Evolutionary conservation across 1,284 basidiomycete species (phyloP).

Genomic region (Leccinum pachyderme): DNA sequence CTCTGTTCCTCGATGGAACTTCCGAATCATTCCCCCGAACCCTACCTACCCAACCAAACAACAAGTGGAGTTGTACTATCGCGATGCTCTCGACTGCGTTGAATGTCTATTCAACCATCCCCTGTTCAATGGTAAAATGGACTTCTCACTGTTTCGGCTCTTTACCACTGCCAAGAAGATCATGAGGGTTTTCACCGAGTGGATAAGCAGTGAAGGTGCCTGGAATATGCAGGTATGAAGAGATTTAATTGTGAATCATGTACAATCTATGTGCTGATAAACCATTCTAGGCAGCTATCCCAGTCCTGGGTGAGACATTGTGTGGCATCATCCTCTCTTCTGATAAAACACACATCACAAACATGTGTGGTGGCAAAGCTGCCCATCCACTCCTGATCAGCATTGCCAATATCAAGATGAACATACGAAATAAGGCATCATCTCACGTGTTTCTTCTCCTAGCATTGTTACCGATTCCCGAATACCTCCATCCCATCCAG

Average conservation of each 20-base stretch:
- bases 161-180: background rate
- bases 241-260: background rate
- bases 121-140: no score
- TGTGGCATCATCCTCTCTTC: no score
- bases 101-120: no score
- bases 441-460: slow-evolving; percentile 29
- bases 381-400: slow-evolving; percentile 36
- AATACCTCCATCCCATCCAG: slow-evolving; percentile 17
- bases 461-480: slow-evolving; percentile 33
- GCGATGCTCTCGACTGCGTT: no score
- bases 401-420: slow-evolving; percentile 34
- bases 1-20: background rate
- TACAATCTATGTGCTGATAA: background rate
- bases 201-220: background rate
- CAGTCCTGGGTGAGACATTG: background rate
- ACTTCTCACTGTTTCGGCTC: background rate
- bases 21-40: background rate
- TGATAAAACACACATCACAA: no score
- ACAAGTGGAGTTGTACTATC: no score
- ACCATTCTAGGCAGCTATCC: background rate
- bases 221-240: background rate
- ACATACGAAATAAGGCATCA: slow-evolving; percentile 28
- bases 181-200: background rate
- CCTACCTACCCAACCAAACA: background rate
- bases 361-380: background rate